Base-by-base conservation (phyloP, 2,329 filamentous ascomycete species). In the Eutypa lata region DNA sequence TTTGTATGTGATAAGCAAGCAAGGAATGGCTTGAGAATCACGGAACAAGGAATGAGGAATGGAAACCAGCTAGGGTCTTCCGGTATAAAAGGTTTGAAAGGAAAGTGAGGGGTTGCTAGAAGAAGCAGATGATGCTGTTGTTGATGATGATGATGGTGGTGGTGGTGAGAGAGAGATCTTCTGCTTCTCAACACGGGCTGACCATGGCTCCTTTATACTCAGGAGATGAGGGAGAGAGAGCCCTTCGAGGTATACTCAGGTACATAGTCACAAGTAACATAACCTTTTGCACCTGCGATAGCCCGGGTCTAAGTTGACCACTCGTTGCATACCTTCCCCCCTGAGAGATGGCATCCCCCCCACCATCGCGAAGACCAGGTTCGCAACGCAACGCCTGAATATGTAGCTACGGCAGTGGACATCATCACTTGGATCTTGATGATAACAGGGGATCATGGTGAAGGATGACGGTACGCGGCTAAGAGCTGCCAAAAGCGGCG, bases 21-120 rank as follows among this genome's bases (percentile, higher is more conserved):
- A n/a, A n/a, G n/a, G 40, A 43, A 21, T 43, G 40, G n/a, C 42
- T 45, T 26, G 42, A 45, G 14, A 26, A 26, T 45, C 16, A 16
- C 26, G 21, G 13, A 26, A 24, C n/a, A 45, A 45, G 21, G 42
- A 38, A 16, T 45, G 42, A 45, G 8, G 22, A 16, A 21, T 24
- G 42, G 42, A 45, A 45, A 45, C 42, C 42, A 45, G 42, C 42
- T 45, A 45, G 42, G 42, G 42, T 16, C 14, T 26, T 44, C 42
- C 42, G 42, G 42, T 24, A 24, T n/a, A n/a, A n/a, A 44, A 19
- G 13, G 22, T 24, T 26, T 45, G 21, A 45, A 45, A 45, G 42
- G 42, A 45, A 45, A 7, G 42, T 45, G 42, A 24, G 3, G 18
- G 19, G 18, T 18, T 28, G 42, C n/a, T 16, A 45, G 42, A 45